Base-by-base conservation (phyloP, 1,139 yeast species). In the Candida albicans region DNA sequence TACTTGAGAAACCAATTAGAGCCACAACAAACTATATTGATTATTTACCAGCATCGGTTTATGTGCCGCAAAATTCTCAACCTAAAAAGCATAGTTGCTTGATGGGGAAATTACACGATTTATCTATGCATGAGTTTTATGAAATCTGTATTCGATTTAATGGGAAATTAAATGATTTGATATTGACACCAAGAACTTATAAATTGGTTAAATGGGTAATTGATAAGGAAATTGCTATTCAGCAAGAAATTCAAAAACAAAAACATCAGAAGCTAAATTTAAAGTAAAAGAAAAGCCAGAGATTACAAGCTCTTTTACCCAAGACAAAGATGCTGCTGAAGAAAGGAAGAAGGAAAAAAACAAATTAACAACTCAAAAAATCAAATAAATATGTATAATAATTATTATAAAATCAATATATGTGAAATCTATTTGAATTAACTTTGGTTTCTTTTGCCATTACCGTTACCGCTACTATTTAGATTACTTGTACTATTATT, bases 121-220 rank as follows among this genome's bases (percentile, higher is more conserved):
- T 84, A 51, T 69, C 87, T 2, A 73, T 84, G 62, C 75, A 73
- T 49, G 83, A 82, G 43, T 84, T 84, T 56, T 78, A 79, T 57
- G 81, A 80, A 49, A 70, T 84, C 37, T 84, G 87, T 39, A 64
- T 84, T 39, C 76, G 77, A 51, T 84, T 82, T 57, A 83, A 83
- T 56, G 75, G 72, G 42, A 72, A 80, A 44, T 64, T 85, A 50
- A 82, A 82, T 57, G 90, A 84, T 53, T 74, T 84, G 50, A 73
- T 79, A 30, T 66, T 85, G 41, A 75, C 79, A 45, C 79, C 84
- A 7, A 78, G 80, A 44, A 85, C 84, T 10, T 81, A 80, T 53
- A 79, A 79, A 51, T 68, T 84, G 52, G 88, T 89, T 24, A 82
- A 82, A 55, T 79, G 87, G 82, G 85, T 84, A 15, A 73, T 83